Evolutionary conservation across 805 yeast species (phyloP).

Genomic region (Candida maris): DNA sequence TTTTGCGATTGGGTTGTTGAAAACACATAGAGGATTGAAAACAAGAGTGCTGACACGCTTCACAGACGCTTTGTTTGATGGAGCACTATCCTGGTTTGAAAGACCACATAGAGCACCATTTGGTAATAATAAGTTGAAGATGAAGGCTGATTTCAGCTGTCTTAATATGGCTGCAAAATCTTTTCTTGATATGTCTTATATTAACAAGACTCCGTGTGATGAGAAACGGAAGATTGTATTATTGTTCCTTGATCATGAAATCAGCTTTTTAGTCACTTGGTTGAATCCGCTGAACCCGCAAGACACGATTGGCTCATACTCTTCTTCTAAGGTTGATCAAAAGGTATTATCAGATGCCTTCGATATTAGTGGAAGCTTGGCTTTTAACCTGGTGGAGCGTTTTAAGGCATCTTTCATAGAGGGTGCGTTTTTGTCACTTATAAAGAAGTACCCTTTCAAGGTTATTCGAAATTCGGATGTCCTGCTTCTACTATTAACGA

Average conservation of each 20-base stretch:
- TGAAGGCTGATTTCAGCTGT: conserved; percentile 62
- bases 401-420: conserved; percentile 40
- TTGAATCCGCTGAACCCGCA: conserved; percentile 52
- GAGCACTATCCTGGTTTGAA: conserved; percentile 77
- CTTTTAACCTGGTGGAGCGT: conserved; percentile 64
- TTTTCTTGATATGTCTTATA: conserved; percentile 23
- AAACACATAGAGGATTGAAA: conserved; percentile 47
- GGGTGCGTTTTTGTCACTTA: conserved; percentile 40
- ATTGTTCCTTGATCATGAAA: conserved; percentile 72
- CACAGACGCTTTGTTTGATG: conserved; percentile 53
- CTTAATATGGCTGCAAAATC: conserved; percentile 49
- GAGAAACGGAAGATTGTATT: conserved; percentile 52
- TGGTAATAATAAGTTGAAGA: conserved; percentile 75
- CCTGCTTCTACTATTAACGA: conserved; percentile 46
- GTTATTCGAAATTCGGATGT: conserved; percentile 58
- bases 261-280: conserved; percentile 74
- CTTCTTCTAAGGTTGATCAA: conserved; percentile 34
- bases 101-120: conserved; percentile 65
- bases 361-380: conserved; percentile 63
- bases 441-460: conserved; percentile 54
- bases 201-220: conserved; percentile 31
- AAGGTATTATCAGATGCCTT: conserved; percentile 55
- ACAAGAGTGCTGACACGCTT: conserved; percentile 44
- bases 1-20: conserved; percentile 63
- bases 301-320: conserved; percentile 38